phyloP scores from a whole-genome alignment of 352 stramenopile species.

The Pythium insidiosum region DNA sequence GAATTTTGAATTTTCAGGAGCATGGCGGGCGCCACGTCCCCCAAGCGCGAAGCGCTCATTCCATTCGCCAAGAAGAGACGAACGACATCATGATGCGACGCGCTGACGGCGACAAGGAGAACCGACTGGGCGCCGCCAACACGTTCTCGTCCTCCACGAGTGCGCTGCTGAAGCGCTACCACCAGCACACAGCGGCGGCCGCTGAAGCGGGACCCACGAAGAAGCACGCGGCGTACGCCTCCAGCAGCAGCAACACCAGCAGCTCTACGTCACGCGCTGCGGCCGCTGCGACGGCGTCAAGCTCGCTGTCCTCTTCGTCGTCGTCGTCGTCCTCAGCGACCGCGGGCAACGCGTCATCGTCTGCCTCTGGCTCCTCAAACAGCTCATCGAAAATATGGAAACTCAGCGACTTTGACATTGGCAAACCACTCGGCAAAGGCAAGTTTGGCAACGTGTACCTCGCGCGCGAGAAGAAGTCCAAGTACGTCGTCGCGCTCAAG shows the following conservation, averaged over 20 bases:
- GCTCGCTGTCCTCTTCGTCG: slow-evolving; percentile 1
- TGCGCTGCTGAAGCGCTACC: slow-evolving; percentile 23
- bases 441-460: slow-evolving; percentile 99
- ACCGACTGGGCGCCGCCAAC: slow-evolving; percentile 12
- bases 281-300: not conserved
- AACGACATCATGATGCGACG: slow-evolving; percentile 55
- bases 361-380: not conserved
- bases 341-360: not conserved
- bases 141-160: slow-evolving; percentile 4
- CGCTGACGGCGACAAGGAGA: slow-evolving; percentile 67
- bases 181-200: not conserved
- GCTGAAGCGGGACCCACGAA: slow-evolving; percentile 2
- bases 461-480: slow-evolving; percentile 94
- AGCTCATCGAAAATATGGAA: slow-evolving; percentile 70
- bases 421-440: slow-evolving; percentile 95
- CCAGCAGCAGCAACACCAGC: not conserved
- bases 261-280: not conserved
- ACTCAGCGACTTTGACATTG: slow-evolving; percentile 99
- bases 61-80: too few relatives aligned
- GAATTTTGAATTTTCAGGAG: too few relatives aligned
- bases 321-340: not conserved
- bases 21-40: too few relatives aligned
- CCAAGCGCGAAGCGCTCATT: too few relatives aligned
- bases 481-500: slow-evolving; percentile 99
- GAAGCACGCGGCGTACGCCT: slow-evolving; percentile 3